Evolutionary conservation across 2,329 filamentous ascomycete species (phyloP), one percentile per base, ranked within the genome.

Genomic region (Fusarium sp.): DNA sequence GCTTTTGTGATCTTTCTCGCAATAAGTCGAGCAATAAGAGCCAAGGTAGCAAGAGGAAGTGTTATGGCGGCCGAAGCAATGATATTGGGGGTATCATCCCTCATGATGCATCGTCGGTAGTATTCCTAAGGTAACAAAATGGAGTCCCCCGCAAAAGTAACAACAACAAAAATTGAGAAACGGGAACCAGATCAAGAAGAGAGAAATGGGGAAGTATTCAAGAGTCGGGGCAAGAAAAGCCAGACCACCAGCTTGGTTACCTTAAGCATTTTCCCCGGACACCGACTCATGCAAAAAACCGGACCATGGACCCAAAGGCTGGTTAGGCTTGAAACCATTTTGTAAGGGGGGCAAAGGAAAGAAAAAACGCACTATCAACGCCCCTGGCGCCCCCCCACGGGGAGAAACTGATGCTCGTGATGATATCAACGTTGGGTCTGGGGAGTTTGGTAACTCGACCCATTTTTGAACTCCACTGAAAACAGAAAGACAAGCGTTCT

Each of bases 21-120:
- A 21, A 74, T 16, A 11, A 76, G 70, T 45, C 74, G 67, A 18
- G 73, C 66, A 33, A 56, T 44, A 14, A 76, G 44, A 14, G 70
- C 61, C 56, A 70, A 37, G 27, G 74, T 77, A 31, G 74, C 68
- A 16, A 76, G 59, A 37, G 70, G 70, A 33, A 76, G 54, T 1
- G 74, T 76, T 52, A 75, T 69, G 29, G 66, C 60, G 35, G 73
- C 64, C 41, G 74, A 54, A 49, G 63, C 72, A 69, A 76, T 75
- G 64, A 74, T 73, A 41, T 72, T 68, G 56, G 70, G 70, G 70
- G 62, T 73, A 44, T 73, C 67, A 73, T 73, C 48, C 67, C 52
- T 72, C 70, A 73, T 73, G 70, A 73, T 73, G 71, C 70, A 73
- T 73, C 35, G 52, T 70, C 58, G 35, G 49, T 55, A 38, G 54